Evolutionary conservation across 2,329 filamentous ascomycete species (phyloP).

Genomic region (Ascochyta viciae-villosae): DNA sequence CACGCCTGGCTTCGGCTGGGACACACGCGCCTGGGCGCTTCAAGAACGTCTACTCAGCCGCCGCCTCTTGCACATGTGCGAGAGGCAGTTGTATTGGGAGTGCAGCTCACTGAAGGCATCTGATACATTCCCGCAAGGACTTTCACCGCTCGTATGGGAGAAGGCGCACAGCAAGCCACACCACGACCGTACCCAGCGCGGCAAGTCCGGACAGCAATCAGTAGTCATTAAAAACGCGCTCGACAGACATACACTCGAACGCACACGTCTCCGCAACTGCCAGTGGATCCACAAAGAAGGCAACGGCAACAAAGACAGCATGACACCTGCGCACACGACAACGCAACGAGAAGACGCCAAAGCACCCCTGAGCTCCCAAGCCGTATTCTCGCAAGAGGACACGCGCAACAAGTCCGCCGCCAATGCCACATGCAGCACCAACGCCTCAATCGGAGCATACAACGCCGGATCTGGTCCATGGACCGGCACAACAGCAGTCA

Average conservation of each 20-base stretch:
- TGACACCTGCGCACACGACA: slow-evolving; percentile 23
- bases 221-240: not conserved
- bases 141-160: slow-evolving; percentile 47
- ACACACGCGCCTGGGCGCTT: slow-evolving; percentile 46
- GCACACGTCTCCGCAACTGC: slow-evolving; percentile 22
- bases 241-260: not conserved
- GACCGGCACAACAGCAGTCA: not conserved
- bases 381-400: not conserved
- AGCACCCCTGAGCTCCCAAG: slow-evolving; percentile 7
- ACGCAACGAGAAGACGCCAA: slow-evolving; percentile 12
- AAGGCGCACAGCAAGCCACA: slow-evolving; percentile 36
- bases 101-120: slow-evolving; percentile 48
- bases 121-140: slow-evolving; percentile 44
- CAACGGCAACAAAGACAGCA: slow-evolving; percentile 21
- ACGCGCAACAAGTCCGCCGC: slow-evolving; percentile 6
- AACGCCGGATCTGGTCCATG: not conserved
- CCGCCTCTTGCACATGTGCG: slow-evolving; percentile 42
- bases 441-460: not conserved
- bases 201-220: slow-evolving; percentile 6
- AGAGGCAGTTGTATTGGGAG: slow-evolving; percentile 48
- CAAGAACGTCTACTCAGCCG: slow-evolving; percentile 48
- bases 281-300: slow-evolving; percentile 36
- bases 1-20: slow-evolving; percentile 39
- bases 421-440: not conserved
- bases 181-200: slow-evolving; percentile 8